Percentiles rank a stretch among this genome's conserved stretches.
These are phyloP conservation scores for Alnus glutinosa DNA, from an alignment of 306 rosid genomes.

Conservation along the genomic window DNA sequence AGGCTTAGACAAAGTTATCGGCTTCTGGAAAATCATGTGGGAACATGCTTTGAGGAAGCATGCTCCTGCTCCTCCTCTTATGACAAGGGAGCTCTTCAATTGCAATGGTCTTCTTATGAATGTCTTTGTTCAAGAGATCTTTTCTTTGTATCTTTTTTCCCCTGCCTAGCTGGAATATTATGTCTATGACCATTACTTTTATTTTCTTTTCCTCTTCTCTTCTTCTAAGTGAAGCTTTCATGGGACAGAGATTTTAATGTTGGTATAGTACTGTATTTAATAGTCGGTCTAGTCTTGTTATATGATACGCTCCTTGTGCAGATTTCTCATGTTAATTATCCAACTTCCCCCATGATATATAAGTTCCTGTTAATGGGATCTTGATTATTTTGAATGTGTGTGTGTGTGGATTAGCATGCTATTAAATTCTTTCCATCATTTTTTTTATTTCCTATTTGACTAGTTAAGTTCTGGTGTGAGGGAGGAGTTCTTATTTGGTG, in stretches of 20 bases:
- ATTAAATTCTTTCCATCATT: background rate
- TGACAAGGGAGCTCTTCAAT: background rate
- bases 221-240: background rate
- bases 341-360: background rate
- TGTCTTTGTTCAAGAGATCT: background rate
- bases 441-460: background rate
- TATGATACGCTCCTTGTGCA: background rate
- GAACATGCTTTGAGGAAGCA: background rate
- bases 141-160: background rate
- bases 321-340: slow-evolving; percentile 1
- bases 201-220: background rate
- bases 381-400: background rate
- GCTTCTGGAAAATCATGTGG: background rate
- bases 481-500: slow-evolving; percentile 5
- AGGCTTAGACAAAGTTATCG: background rate
- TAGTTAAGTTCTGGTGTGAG: background rate
- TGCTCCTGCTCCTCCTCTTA: background rate
- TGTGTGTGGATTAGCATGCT: background rate
- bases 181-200: background rate
- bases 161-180: background rate
- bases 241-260: background rate
- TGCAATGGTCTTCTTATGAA: background rate
- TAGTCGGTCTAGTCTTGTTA: background rate
- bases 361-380: background rate
- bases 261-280: background rate